These are phyloP conservation scores for Chiua virens DNA, from an alignment of 768 basidiomycete genomes.

Conservation along the genomic window DNA sequence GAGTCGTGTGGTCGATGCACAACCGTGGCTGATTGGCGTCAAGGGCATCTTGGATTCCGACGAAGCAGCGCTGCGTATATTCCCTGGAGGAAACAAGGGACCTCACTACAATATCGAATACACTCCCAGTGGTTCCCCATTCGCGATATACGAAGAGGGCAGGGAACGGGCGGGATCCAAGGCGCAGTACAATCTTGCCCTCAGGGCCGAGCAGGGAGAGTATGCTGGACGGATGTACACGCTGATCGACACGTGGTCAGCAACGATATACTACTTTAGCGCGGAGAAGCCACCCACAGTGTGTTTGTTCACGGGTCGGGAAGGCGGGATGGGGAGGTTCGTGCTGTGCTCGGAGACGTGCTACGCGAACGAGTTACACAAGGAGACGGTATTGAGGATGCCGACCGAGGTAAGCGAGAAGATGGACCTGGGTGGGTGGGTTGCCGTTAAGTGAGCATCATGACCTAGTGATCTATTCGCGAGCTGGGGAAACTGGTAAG, in stretches of 20 bases:
- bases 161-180: conserved; percentile 2
- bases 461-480: too few relatives aligned
- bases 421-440: not conserved
- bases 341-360: conserved; percentile 25
- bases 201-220: not conserved
- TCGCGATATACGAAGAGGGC: not conserved
- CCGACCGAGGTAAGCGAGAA: conserved; percentile 1
- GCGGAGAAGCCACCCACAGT: conserved; percentile 19
- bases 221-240: conserved; percentile 8
- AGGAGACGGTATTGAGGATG: conserved; percentile 22
- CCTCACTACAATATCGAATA: not conserved
- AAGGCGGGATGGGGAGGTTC: conserved; percentile 21
- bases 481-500: too few relatives aligned
- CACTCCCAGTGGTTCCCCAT: conserved; percentile 17
- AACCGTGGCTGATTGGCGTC: conserved; percentile 23
- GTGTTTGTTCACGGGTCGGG: conserved; percentile 20
- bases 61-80: conserved; percentile 8
- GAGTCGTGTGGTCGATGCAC: conserved; percentile 11
- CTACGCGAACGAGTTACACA: conserved; percentile 10
- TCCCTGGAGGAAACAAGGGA: not conserved
- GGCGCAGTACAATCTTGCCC: not conserved
- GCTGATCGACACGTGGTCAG: conserved; percentile 16
- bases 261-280: conserved; percentile 17
- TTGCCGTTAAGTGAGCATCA: too few relatives aligned
- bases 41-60: conserved; percentile 14